Percentiles rank a stretch among this genome's conserved stretches.
These are phyloP conservation scores for Pelargonium myrrhifolium DNA, from an alignment of 441 rosid genomes.

Conservation along the genomic window DNA sequence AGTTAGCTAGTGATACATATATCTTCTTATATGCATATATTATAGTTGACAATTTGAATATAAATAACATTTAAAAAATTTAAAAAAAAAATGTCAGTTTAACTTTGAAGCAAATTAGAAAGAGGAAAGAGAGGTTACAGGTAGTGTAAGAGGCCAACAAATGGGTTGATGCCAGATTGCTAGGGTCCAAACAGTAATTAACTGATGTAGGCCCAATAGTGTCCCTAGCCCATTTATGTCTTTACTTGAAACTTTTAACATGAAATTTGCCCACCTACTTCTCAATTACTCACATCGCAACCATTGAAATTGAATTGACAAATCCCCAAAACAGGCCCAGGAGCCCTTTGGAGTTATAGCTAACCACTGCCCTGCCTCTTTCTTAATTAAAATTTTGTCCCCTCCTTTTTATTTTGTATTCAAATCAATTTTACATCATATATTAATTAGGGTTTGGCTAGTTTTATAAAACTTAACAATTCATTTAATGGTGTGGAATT, in stretches of 20 bases:
- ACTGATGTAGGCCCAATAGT: background rate
- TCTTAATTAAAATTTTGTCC: background rate
- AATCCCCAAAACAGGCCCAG: background rate
- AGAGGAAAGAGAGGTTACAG: too few species aligned
- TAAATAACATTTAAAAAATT: too few species aligned
- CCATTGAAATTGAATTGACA: background rate
- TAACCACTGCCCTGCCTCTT: background rate
- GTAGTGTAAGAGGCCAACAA: background rate
- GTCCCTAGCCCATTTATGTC: background rate
- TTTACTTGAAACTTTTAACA: background rate
- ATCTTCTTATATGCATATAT: too few species aligned
- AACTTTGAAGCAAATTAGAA: too few species aligned
- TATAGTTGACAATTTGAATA: too few species aligned
- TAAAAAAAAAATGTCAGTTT: too few species aligned
- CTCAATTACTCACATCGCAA: too few species aligned
- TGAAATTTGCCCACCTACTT: background rate
- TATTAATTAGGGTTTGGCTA: background rate
- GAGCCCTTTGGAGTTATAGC: background rate
- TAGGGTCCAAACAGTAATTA: background rate
- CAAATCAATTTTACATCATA: background rate
- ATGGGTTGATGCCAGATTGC: background rate
- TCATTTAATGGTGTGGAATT: background rate
- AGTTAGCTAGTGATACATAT: too few species aligned
- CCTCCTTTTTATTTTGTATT: background rate
- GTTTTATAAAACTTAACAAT: too few species aligned